These are phyloP conservation scores for Mimosa bimucronata DNA, from an alignment of 306 rosid species.

Conservation along the genomic window DNA sequence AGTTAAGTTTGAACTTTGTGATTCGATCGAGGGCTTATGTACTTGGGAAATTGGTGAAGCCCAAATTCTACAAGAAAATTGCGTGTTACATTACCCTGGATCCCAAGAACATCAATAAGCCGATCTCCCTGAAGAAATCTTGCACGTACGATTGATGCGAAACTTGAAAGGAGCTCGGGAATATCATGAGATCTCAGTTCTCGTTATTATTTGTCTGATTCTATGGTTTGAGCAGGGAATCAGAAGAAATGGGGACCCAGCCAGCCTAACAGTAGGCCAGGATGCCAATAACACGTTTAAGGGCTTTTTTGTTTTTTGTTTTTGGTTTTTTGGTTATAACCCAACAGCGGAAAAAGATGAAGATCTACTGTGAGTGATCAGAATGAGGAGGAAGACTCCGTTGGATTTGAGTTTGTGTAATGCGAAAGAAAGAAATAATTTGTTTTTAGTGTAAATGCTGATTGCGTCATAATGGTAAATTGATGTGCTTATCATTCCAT, in stretches of 20 bases:
- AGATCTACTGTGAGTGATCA: slow-evolving; percentile 15
- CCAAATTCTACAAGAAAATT: slow-evolving; percentile 67
- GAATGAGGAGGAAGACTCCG: background rate
- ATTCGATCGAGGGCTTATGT: slow-evolving; percentile 81
- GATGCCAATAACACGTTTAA: slow-evolving; percentile 38
- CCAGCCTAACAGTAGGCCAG: slow-evolving; percentile 33
- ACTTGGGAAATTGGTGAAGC: slow-evolving; percentile 82
- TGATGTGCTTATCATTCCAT: background rate
- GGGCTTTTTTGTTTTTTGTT: slow-evolving; percentile 33
- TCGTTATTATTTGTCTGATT: background rate
- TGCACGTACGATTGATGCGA: slow-evolving; percentile 59
- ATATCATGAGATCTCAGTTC: background rate
- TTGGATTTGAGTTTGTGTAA: background rate
- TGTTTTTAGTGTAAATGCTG: background rate
- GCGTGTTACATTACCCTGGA: slow-evolving; percentile 65
- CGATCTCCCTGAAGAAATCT: slow-evolving; percentile 62
- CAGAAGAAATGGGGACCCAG: slow-evolving; percentile 26
- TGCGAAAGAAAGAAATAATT: slow-evolving; percentile 26
- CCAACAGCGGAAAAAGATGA: slow-evolving; percentile 7
- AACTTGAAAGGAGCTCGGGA: background rate
- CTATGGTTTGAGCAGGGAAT: slow-evolving; percentile 8
- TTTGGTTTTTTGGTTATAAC: background rate
- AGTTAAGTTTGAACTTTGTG: slow-evolving; percentile 58
- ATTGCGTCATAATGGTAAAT: background rate
- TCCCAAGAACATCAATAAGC: slow-evolving; percentile 65